Base-by-base conservation (phyloP, 176 grass and related monocot species). In the Oryza meridionalis region DNA sequence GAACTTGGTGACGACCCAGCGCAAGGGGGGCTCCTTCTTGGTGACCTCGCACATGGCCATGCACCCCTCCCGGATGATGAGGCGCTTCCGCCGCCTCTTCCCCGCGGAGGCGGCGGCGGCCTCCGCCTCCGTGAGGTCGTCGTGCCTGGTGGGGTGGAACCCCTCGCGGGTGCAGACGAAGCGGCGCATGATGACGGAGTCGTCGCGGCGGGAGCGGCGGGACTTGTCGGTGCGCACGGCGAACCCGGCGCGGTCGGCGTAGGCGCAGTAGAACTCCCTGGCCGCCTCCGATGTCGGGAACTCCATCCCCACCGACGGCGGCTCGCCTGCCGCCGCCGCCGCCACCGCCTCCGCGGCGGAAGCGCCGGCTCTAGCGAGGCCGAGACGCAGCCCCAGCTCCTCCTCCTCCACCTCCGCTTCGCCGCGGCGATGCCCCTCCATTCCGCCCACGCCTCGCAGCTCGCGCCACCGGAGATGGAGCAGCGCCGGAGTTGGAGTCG, bases 1-100 rank as follows among this genome's bases (percentile, higher is more conserved):
- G 49, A 88, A 84, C 84, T 88, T 93, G 29, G 91, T 87, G 9
- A 93, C 91, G 50, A 81, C 76, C 91, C 91, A 93, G 66, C 83
- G 89, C 1, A 46, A 55, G 31, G 86, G 80, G 33, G 76, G 53
- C 46, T 89, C 91, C 77, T 85, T 92, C 65, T 82, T 88, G 50
- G 89, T 80, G 42, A 92, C 87, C 76, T 92, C 87, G 6, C 89
- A 61, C 91, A 92, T 92, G 51, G 91, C 91, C 87, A 90, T 89
- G 70, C 91, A 92, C 4, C 91, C 91, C 64, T 92, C 91, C 32
- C 91, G 86, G 43, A 88, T 64, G 49, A 84, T 87, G 38, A 67
- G 64, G 9, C 91, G 84, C 76, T 87, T 92, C 17, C 91, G 82
- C 43, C 40, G 12, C 69, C 83, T 82, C 80, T 87, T 92, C 84